Conservation (phyloP, 2,329 filamentous ascomycete species). For the Lizonia empirigonia region DNA sequence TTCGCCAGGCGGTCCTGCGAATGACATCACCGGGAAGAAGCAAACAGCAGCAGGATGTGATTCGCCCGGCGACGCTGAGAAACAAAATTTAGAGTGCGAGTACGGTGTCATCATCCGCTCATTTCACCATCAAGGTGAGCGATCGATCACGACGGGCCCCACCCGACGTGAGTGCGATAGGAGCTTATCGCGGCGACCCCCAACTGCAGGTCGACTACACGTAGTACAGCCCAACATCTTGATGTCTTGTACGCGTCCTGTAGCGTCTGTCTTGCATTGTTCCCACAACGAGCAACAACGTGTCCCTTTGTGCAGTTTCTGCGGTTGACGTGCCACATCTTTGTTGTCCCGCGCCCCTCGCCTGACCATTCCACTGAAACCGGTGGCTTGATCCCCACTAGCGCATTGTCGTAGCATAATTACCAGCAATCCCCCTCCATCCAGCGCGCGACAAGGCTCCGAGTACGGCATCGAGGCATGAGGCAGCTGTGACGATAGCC, state of each 20-base stretch:
- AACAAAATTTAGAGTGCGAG: background rate
- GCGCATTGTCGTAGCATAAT: slow-evolving; percentile 31
- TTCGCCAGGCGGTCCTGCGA: no score
- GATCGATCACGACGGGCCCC: no score
- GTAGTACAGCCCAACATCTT: slow-evolving; percentile 2
- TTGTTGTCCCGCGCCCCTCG: slow-evolving; percentile 20
- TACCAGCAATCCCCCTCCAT: slow-evolving; percentile 21
- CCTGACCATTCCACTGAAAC: slow-evolving; percentile 29
- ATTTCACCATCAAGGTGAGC: slow-evolving; percentile 22
- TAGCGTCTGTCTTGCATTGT: background rate
- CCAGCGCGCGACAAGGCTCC: slow-evolving; percentile 23
- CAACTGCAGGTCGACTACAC: slow-evolving; percentile 5
- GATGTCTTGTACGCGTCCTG: background rate
- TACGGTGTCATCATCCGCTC: slow-evolving; percentile 15
- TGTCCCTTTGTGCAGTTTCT: background rate
- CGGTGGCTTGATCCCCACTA: slow-evolving; percentile 26
- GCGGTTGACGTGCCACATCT: slow-evolving; percentile 6
- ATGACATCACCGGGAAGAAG: background rate
- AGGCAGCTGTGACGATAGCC: slow-evolving; percentile 21
- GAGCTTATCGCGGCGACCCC: slow-evolving; percentile 11
- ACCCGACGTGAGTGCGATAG: no score
- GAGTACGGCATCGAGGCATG: slow-evolving; percentile 29
- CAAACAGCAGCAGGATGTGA: background rate
- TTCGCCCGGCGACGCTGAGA: background rate
- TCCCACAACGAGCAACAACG: slow-evolving; percentile 2